phyloP scores from a whole-genome alignment of 257 asterid genomes.

The Lycium ferocissimum region DNA sequence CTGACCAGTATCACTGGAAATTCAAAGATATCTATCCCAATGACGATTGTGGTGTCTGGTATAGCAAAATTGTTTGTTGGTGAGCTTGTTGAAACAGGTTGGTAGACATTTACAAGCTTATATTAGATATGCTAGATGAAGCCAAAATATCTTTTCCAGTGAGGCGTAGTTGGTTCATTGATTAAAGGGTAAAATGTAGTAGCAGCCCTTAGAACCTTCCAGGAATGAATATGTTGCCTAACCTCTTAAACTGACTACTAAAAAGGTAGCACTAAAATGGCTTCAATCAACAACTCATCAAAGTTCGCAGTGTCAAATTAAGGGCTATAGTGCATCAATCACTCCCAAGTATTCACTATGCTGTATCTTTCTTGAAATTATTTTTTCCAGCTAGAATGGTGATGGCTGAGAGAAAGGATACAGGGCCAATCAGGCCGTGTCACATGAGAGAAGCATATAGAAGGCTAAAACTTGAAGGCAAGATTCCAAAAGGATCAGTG shows the following conservation, averaged over 20 bases:
- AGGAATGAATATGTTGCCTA: background rate
- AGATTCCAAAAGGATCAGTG: slow-evolving; percentile 80
- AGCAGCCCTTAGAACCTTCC: background rate
- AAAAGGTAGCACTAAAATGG: background rate
- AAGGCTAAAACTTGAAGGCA: slow-evolving; percentile 85
- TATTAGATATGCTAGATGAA: background rate
- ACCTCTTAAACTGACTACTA: background rate
- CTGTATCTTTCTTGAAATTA: background rate
- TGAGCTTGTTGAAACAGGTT: slow-evolving; percentile 67
- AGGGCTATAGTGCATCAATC: background rate
- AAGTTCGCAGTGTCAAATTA: background rate
- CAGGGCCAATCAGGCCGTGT: slow-evolving; percentile 97
- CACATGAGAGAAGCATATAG: slow-evolving; percentile 93
- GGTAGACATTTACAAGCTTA: slow-evolving; percentile 20
- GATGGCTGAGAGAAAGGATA: slow-evolving; percentile 78
- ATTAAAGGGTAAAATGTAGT: slow-evolving; percentile 11
- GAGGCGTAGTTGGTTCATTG: background rate
- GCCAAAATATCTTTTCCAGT: background rate
- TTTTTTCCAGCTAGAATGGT: slow-evolving; percentile 71
- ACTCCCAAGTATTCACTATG: background rate
- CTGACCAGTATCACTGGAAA: slow-evolving; percentile 75
- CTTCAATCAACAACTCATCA: background rate
- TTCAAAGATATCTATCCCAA: slow-evolving; percentile 74
- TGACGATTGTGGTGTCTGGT: slow-evolving; percentile 86
- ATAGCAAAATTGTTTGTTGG: slow-evolving; percentile 93